Evolutionary conservation across 225 moss, liverwort and hornwort genomes (phyloP).

Genomic region (Climacium dendroides): DNA sequence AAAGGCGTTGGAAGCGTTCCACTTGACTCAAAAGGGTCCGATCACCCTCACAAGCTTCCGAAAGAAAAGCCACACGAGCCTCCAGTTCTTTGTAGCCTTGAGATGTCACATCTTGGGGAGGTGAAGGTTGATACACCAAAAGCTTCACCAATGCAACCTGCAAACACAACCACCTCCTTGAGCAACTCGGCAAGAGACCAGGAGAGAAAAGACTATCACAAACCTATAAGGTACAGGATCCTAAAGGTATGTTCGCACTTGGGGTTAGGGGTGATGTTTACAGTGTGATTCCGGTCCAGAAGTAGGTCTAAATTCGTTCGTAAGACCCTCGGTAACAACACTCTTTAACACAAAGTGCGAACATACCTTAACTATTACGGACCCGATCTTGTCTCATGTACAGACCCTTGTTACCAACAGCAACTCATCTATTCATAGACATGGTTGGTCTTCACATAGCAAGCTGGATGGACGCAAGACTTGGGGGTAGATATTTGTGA

Average conservation of each 20-base stretch:
- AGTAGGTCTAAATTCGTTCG: no score
- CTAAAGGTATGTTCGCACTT: no score
- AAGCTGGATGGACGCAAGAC: background rate
- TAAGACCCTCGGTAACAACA: no score
- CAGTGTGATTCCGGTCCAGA: no score
- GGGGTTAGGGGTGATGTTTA: no score
- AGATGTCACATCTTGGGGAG: background rate
- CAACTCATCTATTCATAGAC: background rate
- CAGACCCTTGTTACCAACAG: background rate
- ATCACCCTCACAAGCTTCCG: conserved; percentile 60
- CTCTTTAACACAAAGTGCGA: no score
- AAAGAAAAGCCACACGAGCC: conserved; percentile 31
- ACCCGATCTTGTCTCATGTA: background rate
- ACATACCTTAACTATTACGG: background rate
- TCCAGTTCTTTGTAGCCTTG: conserved; percentile 24
- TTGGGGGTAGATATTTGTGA: background rate
- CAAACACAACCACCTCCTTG: conserved; percentile 3
- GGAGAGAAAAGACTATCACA: background rate
- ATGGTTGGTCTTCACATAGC: background rate
- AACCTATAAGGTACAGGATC: background rate
- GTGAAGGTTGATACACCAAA: conserved; percentile 17
- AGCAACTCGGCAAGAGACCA: background rate
- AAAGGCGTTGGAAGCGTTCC: conserved; percentile 20
- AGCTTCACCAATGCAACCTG: conserved; percentile 30
- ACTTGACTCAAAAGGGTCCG: conserved; percentile 17